Percentiles rank a stretch among this genome's conserved stretches.
These are phyloP conservation scores for Fereydounia khargensis DNA, from an alignment of 1,284 basidiomycete genomes.

Conservation along the genomic window DNA sequence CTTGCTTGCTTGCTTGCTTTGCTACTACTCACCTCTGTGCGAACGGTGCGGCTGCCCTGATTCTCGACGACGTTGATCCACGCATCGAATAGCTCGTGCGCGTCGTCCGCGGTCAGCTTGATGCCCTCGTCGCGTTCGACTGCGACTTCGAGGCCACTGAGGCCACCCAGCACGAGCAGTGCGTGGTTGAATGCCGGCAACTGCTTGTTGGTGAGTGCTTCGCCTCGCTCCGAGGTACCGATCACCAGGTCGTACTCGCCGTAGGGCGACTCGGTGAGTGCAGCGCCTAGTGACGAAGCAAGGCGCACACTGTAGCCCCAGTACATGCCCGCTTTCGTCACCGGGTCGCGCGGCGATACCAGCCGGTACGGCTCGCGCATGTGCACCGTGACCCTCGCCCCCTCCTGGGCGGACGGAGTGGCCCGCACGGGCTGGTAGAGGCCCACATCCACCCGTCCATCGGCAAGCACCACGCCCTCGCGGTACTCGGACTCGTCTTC, in stretches of 20 bases:
- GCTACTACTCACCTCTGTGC: constrained; percentile 50
- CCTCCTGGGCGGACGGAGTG: too few relatives aligned
- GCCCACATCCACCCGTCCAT: neutral
- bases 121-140: constrained; percentile 43
- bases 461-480: constrained; percentile 44
- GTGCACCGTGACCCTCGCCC: constrained; percentile 47
- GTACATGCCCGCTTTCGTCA: constrained; percentile 40
- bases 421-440: neutral
- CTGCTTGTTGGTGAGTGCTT: constrained; percentile 7
- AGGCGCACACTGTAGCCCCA: constrained; percentile 56
- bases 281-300: constrained; percentile 28
- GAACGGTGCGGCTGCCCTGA: constrained; percentile 53
- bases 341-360: constrained; percentile 49
- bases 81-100: constrained; percentile 49
- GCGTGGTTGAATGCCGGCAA: constrained; percentile 32
- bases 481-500: constrained; percentile 48
- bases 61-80: constrained; percentile 54
- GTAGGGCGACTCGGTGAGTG: constrained; percentile 26
- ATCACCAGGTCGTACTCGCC: constrained; percentile 53
- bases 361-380: constrained; percentile 31
- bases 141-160: constrained; percentile 52
- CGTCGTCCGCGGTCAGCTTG: constrained; percentile 39
- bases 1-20: neutral
- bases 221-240: constrained; percentile 42
- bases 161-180: constrained; percentile 50